phyloP scores from a whole-genome alignment of 2,329 filamentous ascomycete genomes.

The Torrubiella hemipterigena region DNA sequence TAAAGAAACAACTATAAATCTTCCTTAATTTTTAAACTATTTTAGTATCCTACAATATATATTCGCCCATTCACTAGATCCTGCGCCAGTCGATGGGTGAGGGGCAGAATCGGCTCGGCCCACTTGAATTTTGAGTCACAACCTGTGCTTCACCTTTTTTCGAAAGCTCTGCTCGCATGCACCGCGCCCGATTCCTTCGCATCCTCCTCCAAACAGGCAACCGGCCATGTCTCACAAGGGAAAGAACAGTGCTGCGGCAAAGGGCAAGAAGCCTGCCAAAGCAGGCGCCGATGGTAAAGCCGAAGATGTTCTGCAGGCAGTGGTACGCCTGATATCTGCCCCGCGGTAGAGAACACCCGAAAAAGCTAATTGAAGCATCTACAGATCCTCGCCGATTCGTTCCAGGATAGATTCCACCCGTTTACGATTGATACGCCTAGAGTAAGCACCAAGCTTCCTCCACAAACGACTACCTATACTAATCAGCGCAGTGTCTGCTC shows the following conservation, averaged over 20 bases:
- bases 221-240: constrained; percentile 36
- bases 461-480: constrained; percentile 6
- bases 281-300: constrained; percentile 39
- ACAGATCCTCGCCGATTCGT: constrained; percentile 84
- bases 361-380: neutral
- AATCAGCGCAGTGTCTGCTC: constrained; percentile 61
- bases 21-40: too few species aligned
- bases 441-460: constrained; percentile 36
- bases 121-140: constrained; percentile 13
- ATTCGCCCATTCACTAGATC: too few species aligned
- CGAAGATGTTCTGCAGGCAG: constrained; percentile 46
- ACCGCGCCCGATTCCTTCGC: constrained; percentile 4
- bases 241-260: constrained; percentile 25
- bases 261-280: constrained; percentile 42
- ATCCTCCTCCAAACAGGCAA: constrained; percentile 8
- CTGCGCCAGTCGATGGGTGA: too few species aligned
- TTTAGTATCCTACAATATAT: too few species aligned
- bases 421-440: constrained; percentile 82
- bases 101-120: too few species aligned
- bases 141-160: neutral
- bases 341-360: constrained; percentile 10
- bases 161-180: too few species aligned
- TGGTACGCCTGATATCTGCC: constrained; percentile 27
- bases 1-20: too few species aligned
- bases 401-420: constrained; percentile 81